Evolutionary conservation across 148 eudicot genomes (phyloP).

Genomic region (Camellia granthamiana): DNA sequence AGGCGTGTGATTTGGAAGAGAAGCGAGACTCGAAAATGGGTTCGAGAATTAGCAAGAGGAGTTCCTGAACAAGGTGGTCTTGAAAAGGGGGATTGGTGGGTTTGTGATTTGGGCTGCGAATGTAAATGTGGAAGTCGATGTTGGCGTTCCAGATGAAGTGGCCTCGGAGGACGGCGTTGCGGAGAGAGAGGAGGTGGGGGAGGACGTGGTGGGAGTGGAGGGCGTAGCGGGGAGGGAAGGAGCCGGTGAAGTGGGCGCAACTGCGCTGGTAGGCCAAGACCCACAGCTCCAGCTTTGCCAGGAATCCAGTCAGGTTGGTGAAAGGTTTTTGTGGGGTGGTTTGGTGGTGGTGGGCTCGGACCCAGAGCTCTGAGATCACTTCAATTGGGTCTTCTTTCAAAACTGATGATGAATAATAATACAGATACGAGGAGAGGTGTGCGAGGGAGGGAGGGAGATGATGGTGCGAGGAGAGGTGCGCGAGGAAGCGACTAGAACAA

Average conservation of each 20-base stretch:
- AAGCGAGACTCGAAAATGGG: conserved; percentile 84
- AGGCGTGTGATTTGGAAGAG: conserved; percentile 75
- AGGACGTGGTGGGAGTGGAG: conserved; percentile 41
- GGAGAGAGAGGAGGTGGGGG: conserved; percentile 51
- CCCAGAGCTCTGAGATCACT: conserved; percentile 67
- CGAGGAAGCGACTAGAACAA: conserved; percentile 17
- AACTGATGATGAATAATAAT: conserved; percentile 45
- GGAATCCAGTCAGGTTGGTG: conserved; percentile 73
- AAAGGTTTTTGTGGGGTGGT: conserved; percentile 33
- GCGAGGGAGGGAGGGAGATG: conserved; percentile 16
- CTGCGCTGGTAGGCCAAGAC: conserved; percentile 83
- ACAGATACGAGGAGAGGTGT: conserved; percentile 19
- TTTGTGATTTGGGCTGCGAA: conserved; percentile 51
- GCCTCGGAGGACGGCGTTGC: conserved; percentile 60
- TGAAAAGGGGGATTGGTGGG: conserved; percentile 55
- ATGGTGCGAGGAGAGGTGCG: conserved; percentile 21
- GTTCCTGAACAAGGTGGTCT: conserved; percentile 83
- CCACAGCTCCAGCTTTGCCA: conserved; percentile 80
- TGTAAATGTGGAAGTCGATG: conserved; percentile 29
- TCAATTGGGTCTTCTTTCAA: conserved; percentile 69
- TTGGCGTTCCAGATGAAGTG: conserved; percentile 56
- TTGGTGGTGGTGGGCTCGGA: conserved; percentile 42
- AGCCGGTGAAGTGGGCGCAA: conserved; percentile 64
- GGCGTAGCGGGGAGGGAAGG: conserved; percentile 59
- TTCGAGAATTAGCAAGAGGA: conserved; percentile 69